Conservation (phyloP, 2,329 filamentous ascomycete species). For the Nothomitra cinnamomea region DNA sequence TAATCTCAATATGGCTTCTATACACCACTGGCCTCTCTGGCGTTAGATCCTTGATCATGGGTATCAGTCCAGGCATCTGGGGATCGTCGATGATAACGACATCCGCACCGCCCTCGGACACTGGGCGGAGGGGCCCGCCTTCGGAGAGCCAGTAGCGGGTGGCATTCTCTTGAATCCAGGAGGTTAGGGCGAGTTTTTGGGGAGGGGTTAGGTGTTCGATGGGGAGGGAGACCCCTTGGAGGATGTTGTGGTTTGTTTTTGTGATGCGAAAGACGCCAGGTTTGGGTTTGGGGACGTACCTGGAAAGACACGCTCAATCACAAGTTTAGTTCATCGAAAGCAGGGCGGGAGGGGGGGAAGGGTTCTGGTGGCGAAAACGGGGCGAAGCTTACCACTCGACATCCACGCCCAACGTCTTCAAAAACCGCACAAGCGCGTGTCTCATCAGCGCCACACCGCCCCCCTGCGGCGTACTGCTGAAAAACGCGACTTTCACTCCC, state of each 20-base stretch:
- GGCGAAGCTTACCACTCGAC: conserved; percentile 48
- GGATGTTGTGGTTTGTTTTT: conserved; percentile 78
- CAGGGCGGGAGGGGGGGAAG: neutral
- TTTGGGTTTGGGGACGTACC: conserved; percentile 60
- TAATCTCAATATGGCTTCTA: conserved; percentile 69
- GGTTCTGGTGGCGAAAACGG: neutral
- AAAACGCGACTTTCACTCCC: conserved; percentile 56
- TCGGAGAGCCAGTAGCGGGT: conserved; percentile 55
- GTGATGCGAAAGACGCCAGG: conserved; percentile 69
- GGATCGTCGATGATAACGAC: conserved; percentile 67
- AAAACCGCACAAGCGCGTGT: conserved; percentile 58
- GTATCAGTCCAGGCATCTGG: conserved; percentile 67
- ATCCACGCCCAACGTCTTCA: conserved; percentile 47
- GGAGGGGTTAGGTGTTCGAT: conserved; percentile 46
- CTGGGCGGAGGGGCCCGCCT: conserved; percentile 47
- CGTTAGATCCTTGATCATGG: conserved; percentile 52
- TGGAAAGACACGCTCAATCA: too few relatives aligned
- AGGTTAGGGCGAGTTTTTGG: conserved; percentile 43
- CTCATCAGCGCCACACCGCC: conserved; percentile 71
- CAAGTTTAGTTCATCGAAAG: too few relatives aligned
- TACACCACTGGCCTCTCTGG: conserved; percentile 64
- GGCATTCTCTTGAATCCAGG: conserved; percentile 60
- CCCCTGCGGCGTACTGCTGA: conserved; percentile 67
- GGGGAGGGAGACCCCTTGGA: conserved; percentile 57
- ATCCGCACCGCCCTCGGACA: conserved; percentile 55